Evolutionary conservation across 805 yeast species (phyloP).

Genomic region (Wickerhamomyces chaumierensis): DNA sequence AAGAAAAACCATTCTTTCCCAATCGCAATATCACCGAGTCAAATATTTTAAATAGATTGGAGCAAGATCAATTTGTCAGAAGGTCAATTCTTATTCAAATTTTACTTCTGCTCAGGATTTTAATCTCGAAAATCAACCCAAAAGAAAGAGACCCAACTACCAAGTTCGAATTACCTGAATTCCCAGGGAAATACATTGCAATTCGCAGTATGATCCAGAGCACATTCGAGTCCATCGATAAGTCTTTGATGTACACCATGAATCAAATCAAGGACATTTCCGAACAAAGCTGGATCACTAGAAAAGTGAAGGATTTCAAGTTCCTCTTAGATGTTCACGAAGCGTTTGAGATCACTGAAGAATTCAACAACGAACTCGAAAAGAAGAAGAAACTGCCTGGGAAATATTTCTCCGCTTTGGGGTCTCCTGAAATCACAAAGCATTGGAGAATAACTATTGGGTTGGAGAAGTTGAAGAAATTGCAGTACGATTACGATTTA

Average conservation of each 20-base stretch:
- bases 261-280: conserved; percentile 1
- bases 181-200: too few species aligned
- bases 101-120: too few species aligned
- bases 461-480: conserved; percentile 19
- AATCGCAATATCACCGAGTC: conserved; percentile 7
- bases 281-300: conserved; percentile 1
- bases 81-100: conserved; percentile 8
- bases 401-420: conserved; percentile 15
- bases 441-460: conserved; percentile 32
- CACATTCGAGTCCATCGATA: too few species aligned
- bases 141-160: too few species aligned
- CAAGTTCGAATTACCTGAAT: too few species aligned
- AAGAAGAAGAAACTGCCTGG: conserved; percentile 5
- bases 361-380: background rate
- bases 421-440: conserved; percentile 17
- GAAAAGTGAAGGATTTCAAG: conserved; percentile 5
- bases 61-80: conserved; percentile 9
- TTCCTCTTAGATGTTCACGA: conserved; percentile 2
- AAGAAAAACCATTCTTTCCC: conserved; percentile 9
- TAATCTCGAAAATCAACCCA: too few species aligned
- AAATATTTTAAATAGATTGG: conserved; percentile 10
- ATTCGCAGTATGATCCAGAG: too few species aligned
- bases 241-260: too few species aligned
- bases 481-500: conserved; percentile 1
- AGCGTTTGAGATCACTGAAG: conserved; percentile 2